phyloP scores from a whole-genome alignment of 495 filamentous ascomycete species.

The Rhizodiscina lignyota region DNA sequence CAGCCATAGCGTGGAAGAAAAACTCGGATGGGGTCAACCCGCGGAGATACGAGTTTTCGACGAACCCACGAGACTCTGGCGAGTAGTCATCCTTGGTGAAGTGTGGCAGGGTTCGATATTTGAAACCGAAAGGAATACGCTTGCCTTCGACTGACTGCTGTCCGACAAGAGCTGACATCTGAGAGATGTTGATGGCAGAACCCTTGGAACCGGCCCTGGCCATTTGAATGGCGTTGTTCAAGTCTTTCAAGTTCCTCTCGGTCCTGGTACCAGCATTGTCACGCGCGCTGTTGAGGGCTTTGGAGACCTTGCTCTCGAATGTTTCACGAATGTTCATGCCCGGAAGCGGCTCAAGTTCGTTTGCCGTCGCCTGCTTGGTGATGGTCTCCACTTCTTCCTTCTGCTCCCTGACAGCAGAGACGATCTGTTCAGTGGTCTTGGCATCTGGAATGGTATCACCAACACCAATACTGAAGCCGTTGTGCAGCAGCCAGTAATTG shows the following conservation, averaged over 20 bases:
- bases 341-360: conserved; percentile 71
- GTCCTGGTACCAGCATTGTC: conserved; percentile 88
- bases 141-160: conserved; percentile 97
- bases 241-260: conserved; percentile 78
- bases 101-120: conserved; percentile 90
- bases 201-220: conserved; percentile 92
- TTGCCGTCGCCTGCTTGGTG: conserved; percentile 62
- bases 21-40: conserved; percentile 92
- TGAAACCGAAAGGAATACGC: conserved; percentile 98
- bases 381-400: conserved; percentile 65
- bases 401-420: conserved; percentile 55
- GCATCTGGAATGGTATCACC: conserved; percentile 92
- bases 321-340: conserved; percentile 98
- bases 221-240: conserved; percentile 94
- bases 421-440: conserved; percentile 63
- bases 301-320: conserved; percentile 89
- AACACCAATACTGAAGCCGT: conserved; percentile 96
- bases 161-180: conserved; percentile 95
- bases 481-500: conserved; percentile 95
- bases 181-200: conserved; percentile 95
- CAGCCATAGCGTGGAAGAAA: conserved; percentile 99
- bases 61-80: conserved; percentile 89
- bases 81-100: conserved; percentile 99
- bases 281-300: conserved; percentile 85
- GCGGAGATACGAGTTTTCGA: conserved; percentile 97